A percentile compares a stretch with the other conserved stretches of the same genome.
Evolutionary conservation across 805 yeast genomes (phyloP).

Genomic region (Ogataea trehaloabstinens): DNA sequence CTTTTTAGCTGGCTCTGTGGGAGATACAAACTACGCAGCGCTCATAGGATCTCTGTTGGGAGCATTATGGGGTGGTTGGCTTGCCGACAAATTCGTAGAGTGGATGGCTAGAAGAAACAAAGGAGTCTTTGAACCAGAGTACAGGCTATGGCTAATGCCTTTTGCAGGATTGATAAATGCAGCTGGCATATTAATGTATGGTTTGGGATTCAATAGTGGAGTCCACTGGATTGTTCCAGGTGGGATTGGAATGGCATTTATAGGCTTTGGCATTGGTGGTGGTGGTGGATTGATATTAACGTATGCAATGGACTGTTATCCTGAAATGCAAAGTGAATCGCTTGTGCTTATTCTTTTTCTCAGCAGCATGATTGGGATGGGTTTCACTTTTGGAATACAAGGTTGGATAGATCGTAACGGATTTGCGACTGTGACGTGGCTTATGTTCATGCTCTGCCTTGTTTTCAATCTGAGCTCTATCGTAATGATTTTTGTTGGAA

Average conservation of each 20-base stretch:
- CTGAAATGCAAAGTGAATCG: conserved; percentile 42
- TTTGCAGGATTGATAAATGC: conserved; percentile 39
- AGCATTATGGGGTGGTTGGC: conserved; percentile 43
- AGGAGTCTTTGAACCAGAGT: conserved; percentile 48
- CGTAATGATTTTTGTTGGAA: conserved; percentile 42
- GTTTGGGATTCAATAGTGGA: conserved; percentile 36
- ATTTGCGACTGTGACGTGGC: conserved; percentile 41
- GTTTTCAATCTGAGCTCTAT: conserved; percentile 41
- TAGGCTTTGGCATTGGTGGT: conserved; percentile 46
- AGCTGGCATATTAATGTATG: conserved; percentile 44
- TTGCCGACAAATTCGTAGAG: conserved; percentile 38
- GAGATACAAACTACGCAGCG: conserved; percentile 43
- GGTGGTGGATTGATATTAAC: conserved; percentile 44
- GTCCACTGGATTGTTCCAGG: conserved; percentile 42
- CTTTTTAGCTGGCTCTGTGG: conserved; percentile 37
- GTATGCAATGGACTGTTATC: conserved; percentile 45
- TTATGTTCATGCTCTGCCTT: conserved; percentile 43
- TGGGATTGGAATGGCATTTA: conserved; percentile 43
- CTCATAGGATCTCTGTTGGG: conserved; percentile 43
- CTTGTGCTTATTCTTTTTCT: conserved; percentile 42
- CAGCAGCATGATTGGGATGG: conserved; percentile 45
- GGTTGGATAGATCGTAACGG: conserved; percentile 44
- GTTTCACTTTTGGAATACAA: conserved; percentile 44
- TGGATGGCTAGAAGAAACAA: conserved; percentile 42
- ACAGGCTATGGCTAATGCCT: conserved; percentile 42